A percentile compares a stretch with the other conserved stretches of the same genome.
These are phyloP conservation scores for Oenanthe sinensis DNA, from an alignment of 129 eudicot genomes.

Conservation along the genomic window DNA sequence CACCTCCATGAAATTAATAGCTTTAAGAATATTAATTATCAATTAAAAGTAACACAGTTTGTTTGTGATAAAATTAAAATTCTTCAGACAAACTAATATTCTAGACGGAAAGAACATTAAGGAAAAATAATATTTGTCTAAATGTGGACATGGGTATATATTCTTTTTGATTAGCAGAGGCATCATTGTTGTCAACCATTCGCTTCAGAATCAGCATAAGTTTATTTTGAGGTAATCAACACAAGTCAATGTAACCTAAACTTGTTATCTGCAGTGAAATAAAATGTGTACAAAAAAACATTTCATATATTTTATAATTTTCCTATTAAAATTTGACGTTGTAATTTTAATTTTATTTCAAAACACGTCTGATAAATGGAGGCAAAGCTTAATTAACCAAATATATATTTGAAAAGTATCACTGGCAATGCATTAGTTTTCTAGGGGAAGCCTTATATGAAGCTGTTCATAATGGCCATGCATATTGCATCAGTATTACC, in stretches of 20 bases:
- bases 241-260: background rate
- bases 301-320: background rate
- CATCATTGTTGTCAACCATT: conserved; percentile 1
- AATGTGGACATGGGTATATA: background rate
- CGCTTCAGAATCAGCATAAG: background rate
- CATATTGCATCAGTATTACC: background rate
- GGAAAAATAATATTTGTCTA: background rate
- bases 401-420: background rate
- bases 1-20: background rate
- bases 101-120: background rate
- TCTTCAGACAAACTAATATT: background rate
- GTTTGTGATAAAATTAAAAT: background rate
- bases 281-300: too few relatives aligned
- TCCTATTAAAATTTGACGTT: background rate
- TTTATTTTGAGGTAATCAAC: background rate
- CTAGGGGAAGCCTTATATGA: background rate
- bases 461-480: background rate
- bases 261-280: too few relatives aligned
- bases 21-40: background rate
- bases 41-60: background rate
- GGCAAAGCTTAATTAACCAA: background rate
- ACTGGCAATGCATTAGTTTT: background rate
- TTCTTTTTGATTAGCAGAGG: background rate
- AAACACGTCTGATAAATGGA: background rate
- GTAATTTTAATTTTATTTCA: too few relatives aligned